Evolutionary conservation across 768 basidiomycete species (phyloP).

Genomic region (Nidularia pulvinata): DNA sequence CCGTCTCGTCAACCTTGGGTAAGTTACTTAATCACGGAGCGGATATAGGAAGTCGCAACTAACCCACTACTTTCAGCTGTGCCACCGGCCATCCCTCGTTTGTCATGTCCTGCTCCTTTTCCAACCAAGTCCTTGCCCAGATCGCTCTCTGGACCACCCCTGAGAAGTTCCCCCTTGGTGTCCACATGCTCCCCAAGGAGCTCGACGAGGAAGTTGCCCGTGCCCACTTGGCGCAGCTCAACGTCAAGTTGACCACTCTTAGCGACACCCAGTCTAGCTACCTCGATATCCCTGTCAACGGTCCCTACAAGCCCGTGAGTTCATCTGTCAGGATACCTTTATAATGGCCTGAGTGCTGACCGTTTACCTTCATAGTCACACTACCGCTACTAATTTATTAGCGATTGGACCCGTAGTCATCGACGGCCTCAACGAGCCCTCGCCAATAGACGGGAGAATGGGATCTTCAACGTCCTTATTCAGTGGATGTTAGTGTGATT

Average conservation of each 20-base stretch:
- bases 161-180: slow-evolving; percentile 92
- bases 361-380: slow-evolving; percentile 20
- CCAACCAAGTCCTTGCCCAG: slow-evolving; percentile 98
- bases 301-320: slow-evolving; percentile 59
- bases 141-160: slow-evolving; percentile 97
- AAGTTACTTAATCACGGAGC: slow-evolving; percentile 18
- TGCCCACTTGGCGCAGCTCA: slow-evolving; percentile 89
- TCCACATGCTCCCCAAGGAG: slow-evolving; percentile 98
- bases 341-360: not conserved
- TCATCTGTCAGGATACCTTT: not conserved
- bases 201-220: slow-evolving; percentile 99
- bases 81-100: slow-evolving; percentile 99
- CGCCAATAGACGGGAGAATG: slow-evolving; percentile 53
- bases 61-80: slow-evolving; percentile 47
- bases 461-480: slow-evolving; percentile 70
- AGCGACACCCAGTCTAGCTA: slow-evolving; percentile 78
- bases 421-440: slow-evolving; percentile 84
- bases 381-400: slow-evolving; percentile 44
- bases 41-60: slow-evolving; percentile 3
- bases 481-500: slow-evolving; percentile 46
- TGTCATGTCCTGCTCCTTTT: slow-evolving; percentile 99
- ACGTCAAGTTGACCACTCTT: slow-evolving; percentile 90
- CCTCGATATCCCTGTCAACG: slow-evolving; percentile 86
- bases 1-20: slow-evolving; percentile 99
- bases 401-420: slow-evolving; percentile 24